Evolutionary conservation across 345 rosid genomes (phyloP), one percentile per base, ranked within the genome.

Genomic region (Lepidium didymum): DNA sequence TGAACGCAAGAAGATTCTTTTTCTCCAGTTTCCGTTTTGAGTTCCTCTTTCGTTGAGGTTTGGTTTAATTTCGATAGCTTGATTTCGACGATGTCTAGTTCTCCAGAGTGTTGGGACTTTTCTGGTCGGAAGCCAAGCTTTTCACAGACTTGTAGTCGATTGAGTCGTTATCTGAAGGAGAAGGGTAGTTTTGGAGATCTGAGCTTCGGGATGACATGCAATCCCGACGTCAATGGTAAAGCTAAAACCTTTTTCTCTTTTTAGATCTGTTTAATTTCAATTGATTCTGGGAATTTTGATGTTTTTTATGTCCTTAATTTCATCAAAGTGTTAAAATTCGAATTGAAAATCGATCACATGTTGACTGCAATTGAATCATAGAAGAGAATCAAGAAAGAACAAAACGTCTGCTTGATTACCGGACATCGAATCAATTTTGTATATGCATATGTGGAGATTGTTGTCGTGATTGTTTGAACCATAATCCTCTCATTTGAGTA

Each of bases 81-180:
- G 47, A 25, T 35, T 35, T 59, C 5, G 1, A 63, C 43, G 64
- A 88, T 87, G 97, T 75, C 90, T 77, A 75, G 68, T 52, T 80
- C 87, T 62, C 59, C 81, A 31, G 90, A 82, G 58, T 67, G 53
- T n/a, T 56, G 74, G 67, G 87, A 79, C 16, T 60, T 43, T 10
- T 31, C 76, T 21, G 80, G 68, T 9, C 64, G 36, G 73, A 86
- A 78, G 63, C 63, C 82, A 5, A 85, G 87, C 66, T 88, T 90
- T 71, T 78, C 85, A 0, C 87, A 79, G 67, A 90, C 78, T 2
- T 92, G 93, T 79, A 84, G 71, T 56, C 60, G 84, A 73, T 77
- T 93, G 73, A 85, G 94, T 74, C 97, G 83, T 75, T 90, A 84
- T 78, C 54, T 93, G 62, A 90, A 87, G 74, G 91, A 84, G 84